A percentile compares a stretch with the other conserved stretches of the same genome.
These are phyloP conservation scores for Candida sojae DNA, from an alignment of 1,139 yeast genomes.

Conservation along the genomic window DNA sequence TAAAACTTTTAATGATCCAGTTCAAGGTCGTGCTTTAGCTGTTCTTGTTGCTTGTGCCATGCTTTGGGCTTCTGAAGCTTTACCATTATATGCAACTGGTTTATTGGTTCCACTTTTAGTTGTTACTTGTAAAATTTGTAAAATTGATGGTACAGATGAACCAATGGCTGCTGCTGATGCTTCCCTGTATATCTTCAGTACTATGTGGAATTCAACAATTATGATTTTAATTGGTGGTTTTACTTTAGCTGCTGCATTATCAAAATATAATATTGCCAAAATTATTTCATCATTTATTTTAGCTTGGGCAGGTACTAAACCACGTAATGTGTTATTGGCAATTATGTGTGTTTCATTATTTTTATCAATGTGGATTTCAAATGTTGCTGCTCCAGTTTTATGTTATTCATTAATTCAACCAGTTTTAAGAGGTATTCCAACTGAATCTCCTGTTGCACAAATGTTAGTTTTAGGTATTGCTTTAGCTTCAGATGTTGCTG, in stretches of 20 bases:
- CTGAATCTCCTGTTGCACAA: slow-evolving; percentile 74
- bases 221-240: slow-evolving; percentile 90
- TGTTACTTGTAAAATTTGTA: slow-evolving; percentile 71
- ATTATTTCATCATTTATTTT: slow-evolving; percentile 78
- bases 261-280: slow-evolving; percentile 87
- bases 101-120: slow-evolving; percentile 77
- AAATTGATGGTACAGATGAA: slow-evolving; percentile 52
- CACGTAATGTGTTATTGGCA: slow-evolving; percentile 70
- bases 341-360: slow-evolving; percentile 85
- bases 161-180: slow-evolving; percentile 66
- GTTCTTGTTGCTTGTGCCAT: slow-evolving; percentile 75
- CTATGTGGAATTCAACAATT: slow-evolving; percentile 96
- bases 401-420: slow-evolving; percentile 92
- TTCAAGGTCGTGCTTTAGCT: slow-evolving; percentile 77
- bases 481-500: slow-evolving; percentile 87
- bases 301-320: slow-evolving; percentile 83
- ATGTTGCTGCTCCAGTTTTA: slow-evolving; percentile 94
- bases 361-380: slow-evolving; percentile 93
- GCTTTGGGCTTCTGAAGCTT: slow-evolving; percentile 92
- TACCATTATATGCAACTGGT: slow-evolving; percentile 86
- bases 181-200: slow-evolving; percentile 71
- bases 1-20: slow-evolving; percentile 67
- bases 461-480: slow-evolving; percentile 90
- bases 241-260: slow-evolving; percentile 89
- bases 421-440: slow-evolving; percentile 76